Percentiles rank a stretch among this genome's conserved stretches.
These are phyloP conservation scores for Umbelopsis sp. DNA, from an alignment of 192 early-diverging fungal genomes.

Conservation along the genomic window DNA sequence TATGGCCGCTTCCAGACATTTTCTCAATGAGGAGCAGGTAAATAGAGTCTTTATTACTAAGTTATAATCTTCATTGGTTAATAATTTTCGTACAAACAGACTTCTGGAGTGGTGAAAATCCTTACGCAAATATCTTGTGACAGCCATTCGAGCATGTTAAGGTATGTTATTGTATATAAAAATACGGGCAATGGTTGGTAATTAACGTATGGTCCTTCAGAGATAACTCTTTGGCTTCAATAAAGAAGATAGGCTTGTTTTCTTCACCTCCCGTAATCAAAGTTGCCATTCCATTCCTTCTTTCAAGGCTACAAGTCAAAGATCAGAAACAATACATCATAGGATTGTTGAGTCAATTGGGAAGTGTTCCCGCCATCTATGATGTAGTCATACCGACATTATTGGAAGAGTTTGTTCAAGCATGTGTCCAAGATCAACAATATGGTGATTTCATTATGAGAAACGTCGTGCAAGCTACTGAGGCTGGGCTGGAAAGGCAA, in stretches of 20 bases:
- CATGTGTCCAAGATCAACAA: background rate
- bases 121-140: constrained; percentile 2
- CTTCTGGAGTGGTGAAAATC: background rate
- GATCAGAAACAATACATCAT: background rate
- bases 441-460: background rate
- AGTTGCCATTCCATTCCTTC: background rate
- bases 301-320: background rate
- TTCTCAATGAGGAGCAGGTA: background rate
- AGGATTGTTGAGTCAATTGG: background rate
- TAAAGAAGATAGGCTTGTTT: background rate
- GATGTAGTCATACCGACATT: background rate
- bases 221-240: background rate
- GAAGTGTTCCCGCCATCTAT: background rate
- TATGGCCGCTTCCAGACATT: constrained; percentile 5
- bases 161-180: background rate
- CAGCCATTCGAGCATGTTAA: background rate
- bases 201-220: background rate
- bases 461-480: background rate
- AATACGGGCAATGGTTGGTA: background rate
- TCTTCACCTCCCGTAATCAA: background rate
- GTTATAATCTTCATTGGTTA: background rate
- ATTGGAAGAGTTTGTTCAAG: background rate
- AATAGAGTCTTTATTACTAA: too few relatives aligned
- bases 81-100: background rate
- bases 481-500: background rate